Evolutionary conservation across 129 eudicot genomes (phyloP).

Genomic region (Helianthus tuberosus): DNA sequence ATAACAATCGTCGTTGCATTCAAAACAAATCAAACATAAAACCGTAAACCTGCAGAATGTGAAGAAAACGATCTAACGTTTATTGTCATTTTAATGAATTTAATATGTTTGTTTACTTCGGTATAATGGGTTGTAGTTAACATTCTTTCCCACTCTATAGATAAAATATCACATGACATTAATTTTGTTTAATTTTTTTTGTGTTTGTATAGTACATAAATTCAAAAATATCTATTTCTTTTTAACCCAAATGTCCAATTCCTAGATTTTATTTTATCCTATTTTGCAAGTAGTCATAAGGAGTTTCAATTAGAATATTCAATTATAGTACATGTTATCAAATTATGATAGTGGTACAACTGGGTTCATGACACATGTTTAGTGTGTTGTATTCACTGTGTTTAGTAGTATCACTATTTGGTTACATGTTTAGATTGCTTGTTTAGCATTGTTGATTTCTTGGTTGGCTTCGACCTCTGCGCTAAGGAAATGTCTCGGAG

Average conservation of each 20-base stretch:
- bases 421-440: neutral
- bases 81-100: conserved; percentile 5
- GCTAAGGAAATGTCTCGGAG: too few relatives aligned
- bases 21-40: conserved; percentile 19
- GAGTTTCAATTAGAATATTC: neutral
- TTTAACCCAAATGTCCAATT: neutral
- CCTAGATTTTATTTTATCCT: neutral
- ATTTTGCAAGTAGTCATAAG: neutral
- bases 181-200: too few relatives aligned
- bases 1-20: conserved; percentile 9
- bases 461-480: too few relatives aligned
- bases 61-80: conserved; percentile 26
- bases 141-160: conserved; percentile 5
- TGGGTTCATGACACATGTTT: neutral
- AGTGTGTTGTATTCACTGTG: neutral
- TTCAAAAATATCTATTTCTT: neutral
- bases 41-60: conserved; percentile 21
- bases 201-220: neutral
- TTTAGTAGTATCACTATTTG: neutral
- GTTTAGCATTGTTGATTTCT: neutral
- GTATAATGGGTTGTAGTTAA: conserved; percentile 12
- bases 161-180: neutral
- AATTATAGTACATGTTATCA: neutral
- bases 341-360: neutral
- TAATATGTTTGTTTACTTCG: neutral